These are phyloP conservation scores for Sporothrix variecibatus DNA, from an alignment of 2,329 filamentous ascomycete genomes.

Conservation along the genomic window DNA sequence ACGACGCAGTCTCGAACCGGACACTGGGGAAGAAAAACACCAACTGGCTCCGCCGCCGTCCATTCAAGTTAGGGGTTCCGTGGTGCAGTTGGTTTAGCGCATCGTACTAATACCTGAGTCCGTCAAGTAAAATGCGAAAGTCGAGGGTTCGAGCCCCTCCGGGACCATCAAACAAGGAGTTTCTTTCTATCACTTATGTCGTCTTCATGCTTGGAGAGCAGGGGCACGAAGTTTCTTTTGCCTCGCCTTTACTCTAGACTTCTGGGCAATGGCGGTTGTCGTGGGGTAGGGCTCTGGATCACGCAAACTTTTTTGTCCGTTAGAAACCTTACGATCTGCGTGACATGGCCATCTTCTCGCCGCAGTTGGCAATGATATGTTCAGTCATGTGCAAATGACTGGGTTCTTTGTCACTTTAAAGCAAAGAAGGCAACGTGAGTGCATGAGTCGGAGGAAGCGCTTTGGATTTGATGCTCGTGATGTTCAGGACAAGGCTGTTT, in stretches of 20 bases:
- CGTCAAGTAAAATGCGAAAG: constrained; percentile 13
- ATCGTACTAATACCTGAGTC: constrained; percentile 18
- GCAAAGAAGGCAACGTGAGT: neutral
- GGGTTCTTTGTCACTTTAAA: neutral
- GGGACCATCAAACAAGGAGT: constrained; percentile 17
- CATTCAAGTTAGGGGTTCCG: constrained; percentile 7
- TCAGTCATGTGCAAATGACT: neutral
- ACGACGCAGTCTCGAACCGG: neutral
- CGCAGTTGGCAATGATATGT: neutral
- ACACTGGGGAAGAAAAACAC: constrained; percentile 8
- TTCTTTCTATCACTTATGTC: constrained; percentile 3
- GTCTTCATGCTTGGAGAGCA: neutral
- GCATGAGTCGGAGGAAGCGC: neutral
- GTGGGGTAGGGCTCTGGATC: neutral
- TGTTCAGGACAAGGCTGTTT: neutral
- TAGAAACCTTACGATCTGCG: neutral
- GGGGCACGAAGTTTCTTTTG: neutral
- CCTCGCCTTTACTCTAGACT: neutral
- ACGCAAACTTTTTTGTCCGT: neutral
- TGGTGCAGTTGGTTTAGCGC: constrained; percentile 26
- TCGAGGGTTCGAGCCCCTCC: constrained; percentile 25
- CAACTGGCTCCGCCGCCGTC: neutral
- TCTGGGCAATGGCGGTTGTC: neutral
- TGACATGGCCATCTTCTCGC: neutral
- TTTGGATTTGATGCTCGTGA: neutral